These are phyloP conservation scores for Mortierella antarctica DNA, from an alignment of 192 early-diverging fungal species.

Conservation along the genomic window DNA sequence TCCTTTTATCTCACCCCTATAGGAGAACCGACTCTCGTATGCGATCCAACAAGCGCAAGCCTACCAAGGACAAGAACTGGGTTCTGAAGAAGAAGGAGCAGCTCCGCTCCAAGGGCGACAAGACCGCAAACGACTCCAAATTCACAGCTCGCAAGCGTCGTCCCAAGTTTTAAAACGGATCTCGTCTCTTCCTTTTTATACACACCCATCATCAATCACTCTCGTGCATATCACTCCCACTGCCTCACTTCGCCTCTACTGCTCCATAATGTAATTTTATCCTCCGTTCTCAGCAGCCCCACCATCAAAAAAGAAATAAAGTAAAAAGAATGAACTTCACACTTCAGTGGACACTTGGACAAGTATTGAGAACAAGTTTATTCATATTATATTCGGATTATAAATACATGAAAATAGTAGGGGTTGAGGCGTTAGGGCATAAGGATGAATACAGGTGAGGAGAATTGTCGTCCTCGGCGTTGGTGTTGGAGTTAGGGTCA, in stretches of 20 bases:
- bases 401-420: not conserved
- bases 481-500: not conserved
- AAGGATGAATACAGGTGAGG: too few species aligned
- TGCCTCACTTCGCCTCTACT: too few species aligned
- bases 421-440: too few species aligned
- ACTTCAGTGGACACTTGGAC: too few species aligned
- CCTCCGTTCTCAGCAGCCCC: not conserved
- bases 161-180: constrained; percentile 78
- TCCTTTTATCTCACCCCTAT: not conserved
- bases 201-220: too few species aligned
- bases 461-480: too few species aligned
- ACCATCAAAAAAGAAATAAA: not conserved
- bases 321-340: not conserved
- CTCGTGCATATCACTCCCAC: too few species aligned
- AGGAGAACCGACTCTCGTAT: constrained; percentile 53
- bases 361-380: too few species aligned
- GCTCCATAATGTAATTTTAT: constrained; percentile 11
- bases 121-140: constrained; percentile 87
- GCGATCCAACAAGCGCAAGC: constrained; percentile 60
- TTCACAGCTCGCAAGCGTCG: constrained; percentile 95
- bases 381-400: too few species aligned
- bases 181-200: too few species aligned
- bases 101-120: constrained; percentile 77
- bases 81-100: constrained; percentile 92
- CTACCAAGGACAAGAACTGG: constrained; percentile 90